Conservation (phyloP, 2,329 filamentous ascomycete species). For the Fusarium albosuccineum region DNA sequence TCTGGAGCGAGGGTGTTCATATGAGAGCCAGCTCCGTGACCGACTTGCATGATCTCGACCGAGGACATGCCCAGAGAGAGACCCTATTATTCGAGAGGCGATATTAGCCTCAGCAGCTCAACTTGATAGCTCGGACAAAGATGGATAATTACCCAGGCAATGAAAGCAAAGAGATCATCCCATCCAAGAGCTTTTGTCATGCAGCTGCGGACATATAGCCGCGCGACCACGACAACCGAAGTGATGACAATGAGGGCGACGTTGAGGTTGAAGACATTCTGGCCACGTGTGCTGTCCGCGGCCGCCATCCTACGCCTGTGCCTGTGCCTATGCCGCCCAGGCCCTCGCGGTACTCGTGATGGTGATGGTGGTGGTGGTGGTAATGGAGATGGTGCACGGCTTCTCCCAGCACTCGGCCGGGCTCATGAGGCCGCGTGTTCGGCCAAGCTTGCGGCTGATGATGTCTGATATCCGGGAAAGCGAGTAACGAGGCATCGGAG, state of each 20-base stretch:
- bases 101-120: slow-evolving; percentile 7
- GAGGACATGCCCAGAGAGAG: slow-evolving; percentile 29
- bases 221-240: slow-evolving; percentile 28
- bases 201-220: slow-evolving; percentile 39
- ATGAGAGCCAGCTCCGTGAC: slow-evolving; percentile 32
- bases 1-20: slow-evolving; percentile 28
- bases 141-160: slow-evolving; percentile 35
- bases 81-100: slow-evolving; percentile 7
- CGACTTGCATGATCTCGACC: slow-evolving; percentile 34
- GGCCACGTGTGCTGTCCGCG: slow-evolving; percentile 13
- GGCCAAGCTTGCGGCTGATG: slow-evolving; percentile 36
- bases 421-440: slow-evolving; percentile 22
- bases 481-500: slow-evolving; percentile 33
- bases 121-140: background rate
- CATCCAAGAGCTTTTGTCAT: slow-evolving; percentile 37
- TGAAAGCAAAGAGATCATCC: slow-evolving; percentile 39
- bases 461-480: slow-evolving; percentile 37
- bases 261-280: slow-evolving; percentile 36
- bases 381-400: slow-evolving; percentile 32
- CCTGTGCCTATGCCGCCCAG: slow-evolving; percentile 3
- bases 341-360: slow-evolving; percentile 30
- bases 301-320: slow-evolving; percentile 13
- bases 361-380: slow-evolving; percentile 34
- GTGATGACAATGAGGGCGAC: slow-evolving; percentile 38
- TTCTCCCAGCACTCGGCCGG: slow-evolving; percentile 24